A percentile compares a stretch with the other conserved stretches of the same genome.
These are phyloP conservation scores for Erythrophleum ivorense DNA, from an alignment of 331 rosid species.

Conservation along the genomic window DNA sequence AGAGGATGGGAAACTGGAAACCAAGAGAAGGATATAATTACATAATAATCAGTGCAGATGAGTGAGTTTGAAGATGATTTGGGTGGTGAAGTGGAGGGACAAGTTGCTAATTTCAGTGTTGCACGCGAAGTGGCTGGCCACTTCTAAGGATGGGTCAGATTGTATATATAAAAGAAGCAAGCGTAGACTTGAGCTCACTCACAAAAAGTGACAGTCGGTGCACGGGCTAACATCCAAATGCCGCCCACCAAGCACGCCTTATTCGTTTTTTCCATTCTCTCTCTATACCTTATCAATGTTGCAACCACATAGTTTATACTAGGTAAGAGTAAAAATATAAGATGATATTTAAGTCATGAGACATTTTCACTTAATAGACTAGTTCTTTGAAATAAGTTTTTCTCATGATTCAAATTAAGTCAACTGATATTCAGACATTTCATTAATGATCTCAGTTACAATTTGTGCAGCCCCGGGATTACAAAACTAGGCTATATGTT, in stretches of 20 bases:
- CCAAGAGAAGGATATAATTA: slow-evolving; percentile 39
- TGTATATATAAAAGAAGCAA: slow-evolving; percentile 35
- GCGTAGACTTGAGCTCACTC: slow-evolving; percentile 27
- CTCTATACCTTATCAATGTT: too few species aligned
- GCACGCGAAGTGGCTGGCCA: slow-evolving; percentile 60
- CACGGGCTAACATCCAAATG: slow-evolving; percentile 43
- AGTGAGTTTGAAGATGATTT: slow-evolving; percentile 5
- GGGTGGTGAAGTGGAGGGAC: slow-evolving; percentile 47
- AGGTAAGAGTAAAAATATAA: too few species aligned
- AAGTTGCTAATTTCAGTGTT: slow-evolving; percentile 26
- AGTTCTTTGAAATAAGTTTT: too few species aligned
- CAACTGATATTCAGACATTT: too few species aligned
- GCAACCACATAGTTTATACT: too few species aligned
- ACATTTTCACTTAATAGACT: too few species aligned
- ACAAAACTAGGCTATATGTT: too few species aligned
- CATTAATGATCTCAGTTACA: too few species aligned
- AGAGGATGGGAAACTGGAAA: slow-evolving; percentile 23
- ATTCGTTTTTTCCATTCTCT: background rate
- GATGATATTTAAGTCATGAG: too few species aligned
- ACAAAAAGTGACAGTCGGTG: slow-evolving; percentile 52
- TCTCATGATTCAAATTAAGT: too few species aligned
- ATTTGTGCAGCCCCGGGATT: too few species aligned
- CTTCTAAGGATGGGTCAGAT: slow-evolving; percentile 33
- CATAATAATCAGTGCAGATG: slow-evolving; percentile 34
- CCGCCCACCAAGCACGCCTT: slow-evolving; percentile 50